Base-by-base conservation (phyloP, 2,329 filamentous ascomycete genomes). In the Botrytis paeoniae region DNA sequence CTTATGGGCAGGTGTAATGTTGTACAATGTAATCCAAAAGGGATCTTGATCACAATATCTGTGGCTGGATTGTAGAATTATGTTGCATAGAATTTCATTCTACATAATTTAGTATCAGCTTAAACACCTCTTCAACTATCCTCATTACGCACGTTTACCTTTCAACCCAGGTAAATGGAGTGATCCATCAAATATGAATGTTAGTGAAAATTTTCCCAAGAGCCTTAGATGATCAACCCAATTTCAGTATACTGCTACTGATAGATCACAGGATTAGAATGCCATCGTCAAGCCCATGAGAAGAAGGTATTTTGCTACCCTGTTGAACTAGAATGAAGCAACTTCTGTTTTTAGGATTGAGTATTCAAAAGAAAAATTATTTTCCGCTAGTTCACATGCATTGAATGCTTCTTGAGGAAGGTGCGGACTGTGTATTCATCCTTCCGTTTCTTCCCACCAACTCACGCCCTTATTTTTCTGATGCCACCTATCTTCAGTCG, bases 1-100 rank as follows among this genome's bases (percentile, higher is more conserved):
- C 4, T 25, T 51, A 14, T 51, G 10, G 22, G 1, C 0, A 5
- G 0, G 8, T n/a, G 48, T 51, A 6, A 14, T 6, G 0, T 5
- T n/a, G 4, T n/a, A 14, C 48, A 51, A 3, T 6, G 25, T 14
- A 12, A n/a, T 14, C 1, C 25, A 51, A 14, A n/a, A 25, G 5
- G 5, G 25, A 51, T 51, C 22, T 51, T 51, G 48, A 51, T 51
- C 25, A 14, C 25, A n/a, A 51, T 51, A 10, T n/a, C 25, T 14
- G 3, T 51, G 12, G 48, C 25, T 14, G 10, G 48, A 51, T 51
- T 51, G 10, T 14, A 51, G 10, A 25, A 51, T 14, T 51, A 51
- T n/a, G 10, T 51, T 51, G 14, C 20, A 51, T 51, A 51, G 4
- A 14, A 51, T 51, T n/a, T 51, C 48, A 51, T n/a, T 51, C 0